Percentiles rank a stretch among this genome's conserved stretches.
phyloP scores from a whole-genome alignment of 345 rosid species.

The Kernera saxatilis region DNA sequence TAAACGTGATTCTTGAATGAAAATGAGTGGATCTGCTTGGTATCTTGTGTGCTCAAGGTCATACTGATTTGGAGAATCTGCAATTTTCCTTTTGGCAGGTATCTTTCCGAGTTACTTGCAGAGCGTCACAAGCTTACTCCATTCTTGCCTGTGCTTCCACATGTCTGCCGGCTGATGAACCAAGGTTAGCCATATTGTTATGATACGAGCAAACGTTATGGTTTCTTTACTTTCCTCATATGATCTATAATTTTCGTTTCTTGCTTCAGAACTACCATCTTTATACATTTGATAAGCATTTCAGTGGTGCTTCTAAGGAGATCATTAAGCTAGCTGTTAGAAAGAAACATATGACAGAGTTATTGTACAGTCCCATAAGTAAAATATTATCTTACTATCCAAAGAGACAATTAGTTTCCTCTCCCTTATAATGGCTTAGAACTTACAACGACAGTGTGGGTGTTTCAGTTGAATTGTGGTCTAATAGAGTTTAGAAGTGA shows the following conservation, averaged over 20 bases:
- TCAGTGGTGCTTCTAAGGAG: neutral
- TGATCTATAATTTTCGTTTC: neutral
- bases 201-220: neutral
- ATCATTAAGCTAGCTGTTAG: conserved; percentile 5
- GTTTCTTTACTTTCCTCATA: conserved; percentile 12
- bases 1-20: neutral
- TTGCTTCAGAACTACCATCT: neutral
- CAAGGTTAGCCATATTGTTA: conserved; percentile 56
- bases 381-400: neutral
- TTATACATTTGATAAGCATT: neutral
- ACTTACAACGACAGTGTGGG: neutral
- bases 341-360: neutral
- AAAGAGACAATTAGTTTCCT: neutral
- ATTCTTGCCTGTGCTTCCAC: conserved; percentile 68
- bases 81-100: conserved; percentile 40
- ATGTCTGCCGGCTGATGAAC: conserved; percentile 58
- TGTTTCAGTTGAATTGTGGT: conserved; percentile 5
- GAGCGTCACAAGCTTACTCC: conserved; percentile 79
- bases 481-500: neutral
- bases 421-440: neutral
- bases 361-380: neutral
- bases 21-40: neutral
- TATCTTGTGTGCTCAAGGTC: conserved; percentile 9
- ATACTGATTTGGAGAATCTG: neutral
- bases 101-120: conserved; percentile 68